Evolutionary conservation across 2,329 filamentous ascomycete species (phyloP).

Genomic region (Ascochyta lentis): DNA sequence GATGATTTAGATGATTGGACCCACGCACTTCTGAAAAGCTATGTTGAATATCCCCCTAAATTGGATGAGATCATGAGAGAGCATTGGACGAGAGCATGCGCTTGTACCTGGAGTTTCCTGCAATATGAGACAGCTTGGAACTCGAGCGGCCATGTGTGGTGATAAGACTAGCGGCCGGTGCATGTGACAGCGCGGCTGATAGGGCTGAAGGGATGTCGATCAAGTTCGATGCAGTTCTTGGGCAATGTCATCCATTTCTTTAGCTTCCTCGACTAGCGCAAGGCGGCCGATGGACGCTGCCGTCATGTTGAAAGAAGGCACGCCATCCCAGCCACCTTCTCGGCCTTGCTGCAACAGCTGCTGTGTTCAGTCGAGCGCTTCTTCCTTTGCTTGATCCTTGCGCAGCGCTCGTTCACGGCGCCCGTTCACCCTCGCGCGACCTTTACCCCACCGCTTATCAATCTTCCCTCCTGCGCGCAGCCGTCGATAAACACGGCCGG

Average conservation of each 20-base stretch:
- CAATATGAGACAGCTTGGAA: neutral
- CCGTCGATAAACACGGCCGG: constrained; percentile 3
- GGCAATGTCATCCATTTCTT: constrained; percentile 20
- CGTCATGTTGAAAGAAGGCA: constrained; percentile 29
- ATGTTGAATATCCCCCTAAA: too few species aligned
- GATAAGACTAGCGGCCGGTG: constrained; percentile 7
- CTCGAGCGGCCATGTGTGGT: neutral
- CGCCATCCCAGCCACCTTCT: constrained; percentile 28
- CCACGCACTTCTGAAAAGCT: too few species aligned
- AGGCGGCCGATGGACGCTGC: constrained; percentile 11
- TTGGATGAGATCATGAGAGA: too few species aligned
- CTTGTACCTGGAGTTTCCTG: neutral
- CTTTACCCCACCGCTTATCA: constrained; percentile 19
- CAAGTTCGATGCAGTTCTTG: constrained; percentile 32
- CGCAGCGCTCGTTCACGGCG: constrained; percentile 14
- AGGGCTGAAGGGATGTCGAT: constrained; percentile 34
- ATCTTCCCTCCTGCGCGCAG: constrained; percentile 9
- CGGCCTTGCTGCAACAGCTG: constrained; percentile 19
- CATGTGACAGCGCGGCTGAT: constrained; percentile 16
- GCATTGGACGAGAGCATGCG: too few species aligned
- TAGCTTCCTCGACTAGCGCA: constrained; percentile 10
- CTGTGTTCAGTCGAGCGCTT: constrained; percentile 12
- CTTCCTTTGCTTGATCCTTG: constrained; percentile 18
- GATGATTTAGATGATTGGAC: too few species aligned
- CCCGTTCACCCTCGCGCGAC: neutral